Base-by-base conservation (phyloP, 371 early-diverging fungal genomes). In the Mortierella sp. region DNA sequence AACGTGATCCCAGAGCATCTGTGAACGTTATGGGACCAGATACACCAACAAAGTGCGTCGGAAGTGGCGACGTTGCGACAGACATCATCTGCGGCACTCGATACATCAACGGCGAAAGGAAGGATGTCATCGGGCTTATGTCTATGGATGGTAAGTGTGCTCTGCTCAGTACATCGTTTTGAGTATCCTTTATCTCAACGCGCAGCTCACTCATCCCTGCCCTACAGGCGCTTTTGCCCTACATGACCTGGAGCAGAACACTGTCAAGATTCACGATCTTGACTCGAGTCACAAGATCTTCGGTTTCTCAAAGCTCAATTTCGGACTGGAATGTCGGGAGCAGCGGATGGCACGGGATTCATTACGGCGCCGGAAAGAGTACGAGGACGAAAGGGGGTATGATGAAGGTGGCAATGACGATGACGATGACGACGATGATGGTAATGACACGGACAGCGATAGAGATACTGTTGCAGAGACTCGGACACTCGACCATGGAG, bases 281-380 rank as follows among this genome's bases (percentile, higher is more conserved):
- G 82, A 83, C 51, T 85, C 86, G 19, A 86, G 86, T 0, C 88
- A 88, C 69, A 88, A 88, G 44, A 60, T 88, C 10, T 88, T 88
- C 65, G 86, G 86, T 47, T 71, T 88, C 58, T 85, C 85, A 10
- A 86, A 84, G 9, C 79, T 88, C 57, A 83, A 88, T 58, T 79
- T 83, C 60, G 71, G 72, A 13, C 50, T 39, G 3, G 56, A 62
- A 2, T 62, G 41, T 5, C 27, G 53, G 40, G 60, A 60, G 46
- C 51, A 22, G 14, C 28, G 41, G 19, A 7, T 5, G 10, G 29
- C 47, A 3, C 43, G 31, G 41, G 58, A 52, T 13, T 48, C 64
- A 3, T n/a, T 27, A 13, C 37, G 31, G 24, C 16, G 47, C 10
- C 17, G 66, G 8, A 25, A 55, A 14, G 50, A 53, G 0, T 62